Conservation (phyloP, 106 monocot species). For the Dendrobium officinale region DNA sequence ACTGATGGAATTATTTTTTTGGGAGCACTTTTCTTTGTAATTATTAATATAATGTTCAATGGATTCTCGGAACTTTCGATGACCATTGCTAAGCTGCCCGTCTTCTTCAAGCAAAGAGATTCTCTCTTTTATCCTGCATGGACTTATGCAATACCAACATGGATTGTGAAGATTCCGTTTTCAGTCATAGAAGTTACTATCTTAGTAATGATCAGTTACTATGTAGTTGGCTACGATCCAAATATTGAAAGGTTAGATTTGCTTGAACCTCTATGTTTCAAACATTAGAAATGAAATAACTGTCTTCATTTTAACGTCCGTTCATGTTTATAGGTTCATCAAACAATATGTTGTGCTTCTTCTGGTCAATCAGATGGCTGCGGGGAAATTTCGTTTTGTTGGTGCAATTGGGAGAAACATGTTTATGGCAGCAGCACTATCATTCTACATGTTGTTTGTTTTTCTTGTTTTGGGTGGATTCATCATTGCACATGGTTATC, state of each 20-base stretch:
- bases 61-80: slow-evolving; percentile 6
- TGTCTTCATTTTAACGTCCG: too few relatives aligned
- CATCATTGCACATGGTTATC: slow-evolving; percentile 10
- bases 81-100: slow-evolving; percentile 6
- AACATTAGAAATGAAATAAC: too few relatives aligned
- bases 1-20: slow-evolving; percentile 4
- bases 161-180: slow-evolving; percentile 16
- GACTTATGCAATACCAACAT: slow-evolving; percentile 17
- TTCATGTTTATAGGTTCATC: slow-evolving; percentile 22
- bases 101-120: slow-evolving; percentile 24
- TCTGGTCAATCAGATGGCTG: slow-evolving; percentile 29
- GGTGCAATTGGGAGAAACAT: slow-evolving; percentile 29
- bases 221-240: slow-evolving; percentile 14
- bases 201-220: slow-evolving; percentile 11
- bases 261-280: not conserved
- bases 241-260: slow-evolving; percentile 10
- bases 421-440: slow-evolving; percentile 26
- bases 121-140: slow-evolving; percentile 19
- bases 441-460: slow-evolving; percentile 19
- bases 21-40: slow-evolving; percentile 8
- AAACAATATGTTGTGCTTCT: slow-evolving; percentile 32
- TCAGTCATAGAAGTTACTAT: slow-evolving; percentile 1
- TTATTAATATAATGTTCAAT: slow-evolving; percentile 4
- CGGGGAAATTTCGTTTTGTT: slow-evolving; percentile 34
- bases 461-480: slow-evolving; percentile 37